Evolutionary conservation across 352 stramenopile species (phyloP), one percentile per base, ranked within the genome.

Genomic region (Peronosclerospora sorghi): DNA sequence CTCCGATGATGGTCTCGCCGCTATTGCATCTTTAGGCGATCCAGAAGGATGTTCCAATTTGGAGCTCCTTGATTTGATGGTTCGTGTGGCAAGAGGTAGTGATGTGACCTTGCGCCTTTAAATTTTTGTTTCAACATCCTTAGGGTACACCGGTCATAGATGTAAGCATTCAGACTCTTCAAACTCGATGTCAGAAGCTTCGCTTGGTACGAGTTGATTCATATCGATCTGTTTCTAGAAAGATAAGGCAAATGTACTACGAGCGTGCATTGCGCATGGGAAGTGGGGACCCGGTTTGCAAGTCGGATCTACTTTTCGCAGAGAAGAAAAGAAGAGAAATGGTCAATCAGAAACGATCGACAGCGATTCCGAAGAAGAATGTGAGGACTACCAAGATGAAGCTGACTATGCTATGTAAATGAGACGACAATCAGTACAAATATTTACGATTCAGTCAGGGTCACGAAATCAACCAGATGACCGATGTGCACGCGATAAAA

Each of bases 131-230:
- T 26, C 21, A 26, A 3, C 3, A 26, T 26, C 21, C 19, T 34
- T 15, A 84, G 72, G 72, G 67, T 21, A 84, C 75, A 12, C 37
- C 40, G 12, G 56, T 83, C 28, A 75, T 68, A 17, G 68, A 85
- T 21, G 37, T 30, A 14, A 67, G 65, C 18, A 41, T 87, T 0
- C 12, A 56, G 8, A 56, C 48, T 14, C 39, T 87, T 24, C 55
- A 83, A 43, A 29, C 48, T 4, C 47, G 46, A 14, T 81, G 68
- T 26, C 28, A 48, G 21, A 45, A 40, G 3, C 53, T 86, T 41
- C 59, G 58, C 2, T 65, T 84, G 50, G 51, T 86, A n/a, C 68
- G 71, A 3, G 38, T 86, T 17, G 74, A 86, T 47, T 86, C 71
- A 35, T 86, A 71, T 42, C 69, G 75, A 4, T 74, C 68, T 24